phyloP scores from a whole-genome alignment of 805 yeast genomes.

The Lipomyces japonicus region DNA sequence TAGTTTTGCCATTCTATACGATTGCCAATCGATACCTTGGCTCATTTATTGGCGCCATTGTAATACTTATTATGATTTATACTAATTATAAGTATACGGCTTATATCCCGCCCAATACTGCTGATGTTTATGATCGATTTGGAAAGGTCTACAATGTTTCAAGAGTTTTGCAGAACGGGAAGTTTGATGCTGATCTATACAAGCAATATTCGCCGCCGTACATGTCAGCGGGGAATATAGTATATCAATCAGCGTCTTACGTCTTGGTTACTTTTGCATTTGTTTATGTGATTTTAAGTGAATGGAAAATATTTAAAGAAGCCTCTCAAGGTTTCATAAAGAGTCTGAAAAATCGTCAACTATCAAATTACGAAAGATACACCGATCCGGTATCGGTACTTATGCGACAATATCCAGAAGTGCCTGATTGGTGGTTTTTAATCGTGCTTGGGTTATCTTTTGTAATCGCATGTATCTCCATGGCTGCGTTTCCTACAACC shows the following conservation, averaged over 20 bases:
- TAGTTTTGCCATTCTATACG: conserved; percentile 47
- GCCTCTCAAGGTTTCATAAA: conserved; percentile 1
- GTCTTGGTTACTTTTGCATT: conserved; percentile 56
- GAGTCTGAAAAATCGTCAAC: conserved; percentile 2
- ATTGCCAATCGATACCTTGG: conserved; percentile 39
- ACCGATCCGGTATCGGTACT: conserved; percentile 39
- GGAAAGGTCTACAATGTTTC: conserved; percentile 46
- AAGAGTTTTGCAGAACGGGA: conserved; percentile 46
- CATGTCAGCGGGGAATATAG: conserved; percentile 59
- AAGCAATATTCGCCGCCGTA: conserved; percentile 61
- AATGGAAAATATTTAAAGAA: conserved; percentile 11
- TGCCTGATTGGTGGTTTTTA: conserved; percentile 61
- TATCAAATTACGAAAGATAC: conserved; percentile 40
- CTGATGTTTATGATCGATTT: conserved; percentile 33
- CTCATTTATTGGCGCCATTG: conserved; percentile 34
- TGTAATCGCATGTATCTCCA: conserved; percentile 41
- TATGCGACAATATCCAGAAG: conserved; percentile 55
- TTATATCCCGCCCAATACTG: conserved; percentile 51
- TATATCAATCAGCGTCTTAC: conserved; percentile 56
- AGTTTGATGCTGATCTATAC: conserved; percentile 48
- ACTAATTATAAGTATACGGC: conserved; percentile 51
- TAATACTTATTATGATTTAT: conserved; percentile 40
- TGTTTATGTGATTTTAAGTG: conserved; percentile 36
- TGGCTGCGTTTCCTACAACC: conserved; percentile 42
- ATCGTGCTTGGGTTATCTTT: conserved; percentile 47